Evolutionary conservation across 495 filamentous ascomycete species (phyloP).

Genomic region (Aeminium ludgeri): DNA sequence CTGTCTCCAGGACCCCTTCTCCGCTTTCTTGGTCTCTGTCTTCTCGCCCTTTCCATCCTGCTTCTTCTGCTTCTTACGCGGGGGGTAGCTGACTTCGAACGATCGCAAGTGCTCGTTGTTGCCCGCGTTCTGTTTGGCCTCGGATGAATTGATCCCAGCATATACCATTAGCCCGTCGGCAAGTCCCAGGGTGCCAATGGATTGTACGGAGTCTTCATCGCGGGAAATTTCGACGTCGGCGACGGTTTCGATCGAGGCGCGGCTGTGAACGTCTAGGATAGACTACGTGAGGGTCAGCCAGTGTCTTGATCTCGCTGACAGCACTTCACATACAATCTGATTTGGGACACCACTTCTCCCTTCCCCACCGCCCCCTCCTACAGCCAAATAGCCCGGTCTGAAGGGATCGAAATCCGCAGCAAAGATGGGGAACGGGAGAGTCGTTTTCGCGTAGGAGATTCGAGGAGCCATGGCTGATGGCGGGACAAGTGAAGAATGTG

Average conservation of each 20-base stretch:
- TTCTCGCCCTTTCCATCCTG: conserved; percentile 15
- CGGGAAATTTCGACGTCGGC: conserved; percentile 64
- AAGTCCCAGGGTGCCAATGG: conserved; percentile 45
- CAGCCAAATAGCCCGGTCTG: conserved; percentile 54
- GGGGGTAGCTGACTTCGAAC: conserved; percentile 44
- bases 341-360: conserved; percentile 74
- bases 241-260: conserved; percentile 41
- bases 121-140: conserved; percentile 47
- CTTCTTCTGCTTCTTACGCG: conserved; percentile 22
- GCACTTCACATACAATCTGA: conserved; percentile 54
- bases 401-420: conserved; percentile 75
- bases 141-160: conserved; percentile 75
- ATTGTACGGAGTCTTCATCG: conserved; percentile 84
- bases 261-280: conserved; percentile 49
- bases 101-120: conserved; percentile 79
- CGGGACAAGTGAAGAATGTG: too few species aligned
- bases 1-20: conserved; percentile 17
- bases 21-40: conserved; percentile 32
- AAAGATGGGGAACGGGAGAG: conserved; percentile 75
- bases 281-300: conserved; percentile 29
- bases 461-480: too few species aligned
- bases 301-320: conserved; percentile 10
- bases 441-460: conserved; percentile 44
- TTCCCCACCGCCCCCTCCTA: conserved; percentile 84
- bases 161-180: conserved; percentile 40